Evolutionary conservation across 805 yeast species (phyloP).

Genomic region (Starmera quercuum): DNA sequence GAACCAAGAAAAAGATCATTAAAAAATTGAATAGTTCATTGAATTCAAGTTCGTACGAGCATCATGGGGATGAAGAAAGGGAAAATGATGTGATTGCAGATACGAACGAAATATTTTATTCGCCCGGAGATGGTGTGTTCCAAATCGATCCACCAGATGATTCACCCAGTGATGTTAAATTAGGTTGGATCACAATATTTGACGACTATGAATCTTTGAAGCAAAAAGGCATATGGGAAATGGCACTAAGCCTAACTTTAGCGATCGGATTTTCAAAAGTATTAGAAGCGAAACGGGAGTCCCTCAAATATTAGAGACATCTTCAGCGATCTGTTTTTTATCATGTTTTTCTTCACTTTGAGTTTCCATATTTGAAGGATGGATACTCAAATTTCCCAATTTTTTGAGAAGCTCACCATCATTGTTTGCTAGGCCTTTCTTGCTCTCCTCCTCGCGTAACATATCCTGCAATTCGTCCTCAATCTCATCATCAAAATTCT

Average conservation of each 20-base stretch:
- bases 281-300: slow-evolving; percentile 15
- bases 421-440: slow-evolving; percentile 4
- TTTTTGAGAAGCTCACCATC: slow-evolving; percentile 15
- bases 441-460: slow-evolving; percentile 17
- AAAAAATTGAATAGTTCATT: slow-evolving; percentile 23
- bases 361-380: not conserved
- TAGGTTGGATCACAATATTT: slow-evolving; percentile 61
- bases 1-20: slow-evolving; percentile 31
- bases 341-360: not conserved
- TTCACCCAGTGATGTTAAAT: slow-evolving; percentile 48
- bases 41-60: slow-evolving; percentile 5
- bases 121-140: slow-evolving; percentile 50
- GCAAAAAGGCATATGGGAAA: slow-evolving; percentile 43
- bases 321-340: slow-evolving; percentile 2
- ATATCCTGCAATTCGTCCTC: slow-evolving; percentile 33
- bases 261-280: slow-evolving; percentile 39
- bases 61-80: slow-evolving; percentile 1
- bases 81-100: not conserved
- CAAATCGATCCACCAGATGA: slow-evolving; percentile 46
- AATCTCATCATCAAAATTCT: slow-evolving; percentile 19
- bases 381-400: slow-evolving; percentile 13
- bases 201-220: slow-evolving; percentile 30
- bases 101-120: slow-evolving; percentile 8
- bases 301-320: not conserved
- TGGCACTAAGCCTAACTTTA: slow-evolving; percentile 43